Evolutionary conservation across 805 yeast genomes (phyloP).

Genomic region (Saccharomycopsis microspora): DNA sequence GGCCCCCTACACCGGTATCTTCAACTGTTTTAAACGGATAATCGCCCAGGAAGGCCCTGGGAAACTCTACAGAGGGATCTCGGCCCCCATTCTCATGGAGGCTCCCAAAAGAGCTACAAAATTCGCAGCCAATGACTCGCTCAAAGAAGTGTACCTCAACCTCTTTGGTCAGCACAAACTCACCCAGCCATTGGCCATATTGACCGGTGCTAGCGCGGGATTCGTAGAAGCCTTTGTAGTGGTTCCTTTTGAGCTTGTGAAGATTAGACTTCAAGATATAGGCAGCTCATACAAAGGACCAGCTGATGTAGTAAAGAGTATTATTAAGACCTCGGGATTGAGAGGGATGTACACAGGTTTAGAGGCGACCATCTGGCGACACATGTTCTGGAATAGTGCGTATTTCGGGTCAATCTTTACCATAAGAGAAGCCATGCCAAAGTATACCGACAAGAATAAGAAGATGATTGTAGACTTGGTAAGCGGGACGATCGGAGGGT

Average conservation of each 20-base stretch:
- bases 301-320: conserved; percentile 65
- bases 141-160: conserved; percentile 73
- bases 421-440: conserved; percentile 67
- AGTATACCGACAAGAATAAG: conserved; percentile 55
- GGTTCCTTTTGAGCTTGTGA: conserved; percentile 94
- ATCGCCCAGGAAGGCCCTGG: conserved; percentile 75
- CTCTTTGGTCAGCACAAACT: conserved; percentile 56
- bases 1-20: conserved; percentile 60
- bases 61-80: conserved; percentile 81
- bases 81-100: conserved; percentile 95
- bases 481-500: conserved; percentile 94
- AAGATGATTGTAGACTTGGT: conserved; percentile 78
- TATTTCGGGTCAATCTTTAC: conserved; percentile 92
- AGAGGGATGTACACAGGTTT: conserved; percentile 83
- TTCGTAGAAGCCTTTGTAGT: conserved; percentile 93
- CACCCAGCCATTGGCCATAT: conserved; percentile 72
- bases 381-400: conserved; percentile 92
- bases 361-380: conserved; percentile 97
- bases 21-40: conserved; percentile 75
- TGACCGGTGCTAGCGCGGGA: conserved; percentile 98
- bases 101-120: conserved; percentile 98
- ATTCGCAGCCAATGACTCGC: conserved; percentile 95
- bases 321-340: conserved; percentile 62
- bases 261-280: conserved; percentile 87
- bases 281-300: conserved; percentile 69